Evolutionary conservation across 2,329 filamentous ascomycete species (phyloP), one percentile per base, ranked within the genome.

Genomic region (Xylariaceae sp.): DNA sequence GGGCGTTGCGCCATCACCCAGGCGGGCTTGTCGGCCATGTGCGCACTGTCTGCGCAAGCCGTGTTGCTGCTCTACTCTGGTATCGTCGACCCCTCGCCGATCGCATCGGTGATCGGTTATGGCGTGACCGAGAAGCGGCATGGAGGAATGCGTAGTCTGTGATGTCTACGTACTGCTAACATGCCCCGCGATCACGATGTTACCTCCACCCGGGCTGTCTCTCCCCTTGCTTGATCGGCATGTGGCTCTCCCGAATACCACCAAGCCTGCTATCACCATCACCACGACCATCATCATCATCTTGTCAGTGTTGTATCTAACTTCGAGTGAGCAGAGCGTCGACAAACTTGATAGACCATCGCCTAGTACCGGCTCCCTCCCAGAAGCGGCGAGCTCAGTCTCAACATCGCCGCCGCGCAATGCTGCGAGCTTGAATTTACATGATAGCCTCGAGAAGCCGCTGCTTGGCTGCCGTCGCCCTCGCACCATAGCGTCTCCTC

Each of bases 381-480:
- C 23, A 30, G 23, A 30, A 68, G 59, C 48, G 47, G 15, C 34
- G 39, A 55, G 45, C 15, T 51, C 56, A 18, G 30, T 61, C 53
- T 61, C 54, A 42, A 62, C 56, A 50, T 49, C 51, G 42, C 56
- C 67, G 42, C 34, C 61, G 42, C 75, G 80, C 73, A 80, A 84
- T 83, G 81, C 73, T 59, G 76, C 80, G 64, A 80, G 77, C 65
- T 62, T 82, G 70, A 85, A 78, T 64, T 72, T 84, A 53, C 81
- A 82, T 67, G 75, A 80, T 59, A 84, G 81, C 66, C 80, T 85
- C 63, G 77, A 78, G 66, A 85, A 85, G 70, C 82, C 82, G 53
- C 71, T 85, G 18, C 82, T 82, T 42, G 77, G 63, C 76, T 81
- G 61, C 76, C 81, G 23, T 81, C 82, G 30, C 75, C 66, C 57